Base-by-base conservation (phyloP, 306 rosid species). In the Lathyrus tuberosus region DNA sequence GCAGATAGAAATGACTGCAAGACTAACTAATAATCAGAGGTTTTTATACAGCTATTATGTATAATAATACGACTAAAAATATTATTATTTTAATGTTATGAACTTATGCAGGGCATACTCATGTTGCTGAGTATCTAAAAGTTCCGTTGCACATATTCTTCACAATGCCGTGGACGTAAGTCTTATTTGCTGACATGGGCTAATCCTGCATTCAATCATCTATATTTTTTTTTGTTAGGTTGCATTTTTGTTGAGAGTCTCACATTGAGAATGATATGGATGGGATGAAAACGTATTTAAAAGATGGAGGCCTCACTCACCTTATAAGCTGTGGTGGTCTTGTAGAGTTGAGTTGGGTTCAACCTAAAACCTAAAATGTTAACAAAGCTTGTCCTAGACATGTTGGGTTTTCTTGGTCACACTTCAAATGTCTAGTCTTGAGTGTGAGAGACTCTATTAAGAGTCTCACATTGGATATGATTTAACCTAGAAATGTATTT, bases 151-250 rank as follows among this genome's bases (percentile, higher is more conserved):
- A 94, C 80, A 80, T 94, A 63, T 88, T 94, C 76, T 94, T 94
- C 65, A 94, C 98, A 3, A 87, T 94, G 97, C 98, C 98, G 59
- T 94, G 97, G 98, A 90, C 98, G 98, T 90, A 88, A 94, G 98
- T 83, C 76, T 78, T 83, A n/a, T 79, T 80, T 77, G 41, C 58
- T 69, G 79, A 59, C 76, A 49, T 58, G 67, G 73, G 58, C 59
- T 71, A 65, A 76, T 83, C 69, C 47, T 69, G 63, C 71, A 38
- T 46, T 49, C 10, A 51, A 3, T 74, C 28, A 57, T 35, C 52
- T 28, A 53, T 71, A 16, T 49, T 49, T 49, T 49, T n/a, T 48
- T 49, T 49, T 16, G 56, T 8, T 17, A 13, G 10, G 16, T 24
- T 22, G 33, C 33, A 30, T 14, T 57, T 57, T 28, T 57, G 63